phyloP scores from a whole-genome alignment of 352 stramenopile genomes.

The Saprolegnia diclina region DNA sequence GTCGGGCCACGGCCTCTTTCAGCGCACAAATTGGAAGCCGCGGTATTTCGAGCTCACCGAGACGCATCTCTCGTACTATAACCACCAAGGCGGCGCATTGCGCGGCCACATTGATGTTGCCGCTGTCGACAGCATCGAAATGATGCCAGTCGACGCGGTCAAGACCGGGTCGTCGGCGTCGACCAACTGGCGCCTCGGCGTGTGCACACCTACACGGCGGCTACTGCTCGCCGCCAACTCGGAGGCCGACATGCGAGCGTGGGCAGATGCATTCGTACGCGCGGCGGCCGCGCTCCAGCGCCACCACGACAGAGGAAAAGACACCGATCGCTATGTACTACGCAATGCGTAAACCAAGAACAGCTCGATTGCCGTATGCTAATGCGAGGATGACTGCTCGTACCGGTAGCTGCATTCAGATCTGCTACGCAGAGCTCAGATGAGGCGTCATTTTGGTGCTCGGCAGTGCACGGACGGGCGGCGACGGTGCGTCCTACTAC shows the following conservation, averaged over 20 bases:
- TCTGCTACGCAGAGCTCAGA: too few relatives aligned
- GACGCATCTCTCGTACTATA: constrained; percentile 58
- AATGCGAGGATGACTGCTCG: too few relatives aligned
- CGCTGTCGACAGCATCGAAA: constrained; percentile 54
- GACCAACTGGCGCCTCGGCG: constrained; percentile 70
- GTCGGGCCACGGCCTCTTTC: constrained; percentile 50
- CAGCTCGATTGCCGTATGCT: too few relatives aligned
- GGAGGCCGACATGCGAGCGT: constrained; percentile 81
- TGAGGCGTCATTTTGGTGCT: too few relatives aligned
- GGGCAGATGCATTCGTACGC: constrained; percentile 54
- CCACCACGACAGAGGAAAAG: too few relatives aligned
- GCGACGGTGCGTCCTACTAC: too few relatives aligned
- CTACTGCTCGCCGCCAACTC: constrained; percentile 61
- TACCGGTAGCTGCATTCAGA: too few relatives aligned
- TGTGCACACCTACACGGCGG: constrained; percentile 53
- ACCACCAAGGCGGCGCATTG: constrained; percentile 68
- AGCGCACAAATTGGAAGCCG: constrained; percentile 73
- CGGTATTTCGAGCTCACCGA: constrained; percentile 57
- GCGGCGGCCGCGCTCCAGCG: constrained; percentile 1
- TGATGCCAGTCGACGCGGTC: constrained; percentile 70
- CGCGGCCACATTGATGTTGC: constrained; percentile 62
- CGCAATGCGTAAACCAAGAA: too few relatives aligned
- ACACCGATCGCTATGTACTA: too few relatives aligned
- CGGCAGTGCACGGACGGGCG: too few relatives aligned
- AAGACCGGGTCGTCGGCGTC: constrained; percentile 65